A percentile compares a stretch with the other conserved stretches of the same genome.
These are phyloP conservation scores for Alternaria brassicae DNA, from an alignment of 2,329 filamentous ascomycete genomes.

Conservation along the genomic window DNA sequence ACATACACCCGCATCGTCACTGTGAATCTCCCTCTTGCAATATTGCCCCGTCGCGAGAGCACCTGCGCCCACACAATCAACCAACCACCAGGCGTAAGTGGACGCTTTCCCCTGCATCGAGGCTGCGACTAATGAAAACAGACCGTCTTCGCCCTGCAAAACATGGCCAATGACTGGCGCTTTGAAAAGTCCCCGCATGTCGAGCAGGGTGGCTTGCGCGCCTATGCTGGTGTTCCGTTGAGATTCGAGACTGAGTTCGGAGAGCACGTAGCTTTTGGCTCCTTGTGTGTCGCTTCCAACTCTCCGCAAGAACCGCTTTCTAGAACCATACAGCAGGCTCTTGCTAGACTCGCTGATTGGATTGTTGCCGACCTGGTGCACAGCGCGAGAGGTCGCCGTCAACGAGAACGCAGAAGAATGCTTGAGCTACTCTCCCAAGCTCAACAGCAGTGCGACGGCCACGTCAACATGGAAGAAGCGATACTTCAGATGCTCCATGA, in stretches of 20 bases:
- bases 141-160: conserved; percentile 52
- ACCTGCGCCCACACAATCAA: conserved; percentile 57
- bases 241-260: conserved; percentile 52
- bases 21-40: conserved; percentile 51
- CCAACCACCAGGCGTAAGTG: conserved; percentile 40
- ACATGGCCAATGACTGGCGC: conserved; percentile 56
- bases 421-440: conserved; percentile 43
- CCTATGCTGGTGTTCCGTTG: conserved; percentile 54
- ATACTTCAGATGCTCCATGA: conserved; percentile 42
- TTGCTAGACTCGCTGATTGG: conserved; percentile 51
- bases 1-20: conserved; percentile 55
- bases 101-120: neutral
- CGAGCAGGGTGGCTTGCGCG: conserved; percentile 49
- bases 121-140: conserved; percentile 9
- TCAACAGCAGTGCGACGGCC: conserved; percentile 27
- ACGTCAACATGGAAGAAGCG: conserved; percentile 31
- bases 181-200: conserved; percentile 54
- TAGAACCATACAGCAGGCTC: conserved; percentile 39
- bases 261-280: conserved; percentile 52
- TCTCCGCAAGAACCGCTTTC: conserved; percentile 44
- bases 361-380: conserved; percentile 54
- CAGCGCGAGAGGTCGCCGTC: conserved; percentile 48
- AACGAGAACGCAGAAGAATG: conserved; percentile 52
- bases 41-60: conserved; percentile 56
- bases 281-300: conserved; percentile 54